Evolutionary conservation across 2,329 filamentous ascomycete species (phyloP), one percentile per base, ranked within the genome.

Genomic region (Domatiomyces globalis): DNA sequence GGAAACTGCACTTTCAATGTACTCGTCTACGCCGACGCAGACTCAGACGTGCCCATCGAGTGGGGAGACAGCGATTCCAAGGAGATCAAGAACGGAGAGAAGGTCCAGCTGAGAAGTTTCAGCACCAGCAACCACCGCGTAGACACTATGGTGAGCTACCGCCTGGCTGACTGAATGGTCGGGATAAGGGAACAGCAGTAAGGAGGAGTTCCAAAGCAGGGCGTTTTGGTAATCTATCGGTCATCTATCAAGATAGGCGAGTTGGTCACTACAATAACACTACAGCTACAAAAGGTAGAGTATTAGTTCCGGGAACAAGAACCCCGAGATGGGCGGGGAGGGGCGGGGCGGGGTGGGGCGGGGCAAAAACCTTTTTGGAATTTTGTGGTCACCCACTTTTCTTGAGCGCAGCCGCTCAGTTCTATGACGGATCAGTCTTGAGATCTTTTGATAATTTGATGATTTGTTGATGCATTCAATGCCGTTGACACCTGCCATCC

Each of bases 1-100:
- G 89, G 89, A 43, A 86, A 95, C 67, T 98, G 90, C 74, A 96
- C 92, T 9, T 98, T 98, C 75, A 98, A 98, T 64, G 90, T 98
- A 46, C 78, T 98, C 43, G 92, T 98, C 2, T 98, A 98, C 66
- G 92, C 92, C 49, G 90, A 98, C 66, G 89, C 89, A 17, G 89
- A 96, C 69, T 92, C 85, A 53, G 90, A 96, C 46, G 92, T 98
- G 12, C 92, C 92, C 3, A 83, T 98, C 53, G 92, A 98, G 68
- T 98, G 92, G 92, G 92, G 92, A 46, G 92, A 98, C 71, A 95
- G 87, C 60, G 92, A 96, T 68, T 89, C 90, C 50, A 95, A 95
- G 72, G 92, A 98, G 73, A 95, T 98, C 60, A 76, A 83, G 65
- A 86, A 92, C 62, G 90, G 87, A 43, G 92, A 98, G 73, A 88